phyloP scores from a whole-genome alignment of 2,329 filamentous ascomycete species.

The Botrytis porri region DNA sequence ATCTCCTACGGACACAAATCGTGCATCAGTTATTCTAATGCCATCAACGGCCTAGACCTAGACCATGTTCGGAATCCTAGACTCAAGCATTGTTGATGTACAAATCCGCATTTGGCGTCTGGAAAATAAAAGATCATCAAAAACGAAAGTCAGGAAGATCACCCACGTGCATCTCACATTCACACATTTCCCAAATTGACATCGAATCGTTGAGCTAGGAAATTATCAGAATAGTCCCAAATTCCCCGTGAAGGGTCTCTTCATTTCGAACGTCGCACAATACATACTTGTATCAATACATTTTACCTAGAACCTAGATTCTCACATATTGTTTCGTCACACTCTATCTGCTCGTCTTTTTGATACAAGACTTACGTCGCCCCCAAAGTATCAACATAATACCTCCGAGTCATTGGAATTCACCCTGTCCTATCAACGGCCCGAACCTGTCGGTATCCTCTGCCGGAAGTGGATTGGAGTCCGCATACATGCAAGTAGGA shows the following conservation, averaged over 20 bases:
- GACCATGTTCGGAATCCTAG: slow-evolving; percentile 4
- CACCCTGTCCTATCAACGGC: slow-evolving; percentile 31
- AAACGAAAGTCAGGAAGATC: slow-evolving; percentile 14
- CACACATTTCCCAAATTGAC: not conserved
- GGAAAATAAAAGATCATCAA: slow-evolving; percentile 16
- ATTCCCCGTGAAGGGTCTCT: not conserved
- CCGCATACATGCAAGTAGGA: slow-evolving; percentile 35
- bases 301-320: not conserved
- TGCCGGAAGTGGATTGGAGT: slow-evolving; percentile 24
- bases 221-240: not conserved
- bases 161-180: not conserved
- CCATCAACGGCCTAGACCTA: slow-evolving; percentile 16
- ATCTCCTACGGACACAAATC: slow-evolving; percentile 19
- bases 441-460: slow-evolving; percentile 33
- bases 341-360: not conserved
- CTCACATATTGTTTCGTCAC: not conserved
- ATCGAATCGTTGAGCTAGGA: not conserved
- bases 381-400: slow-evolving; percentile 15
- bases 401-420: slow-evolving; percentile 23
- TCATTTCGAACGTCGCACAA: not conserved
- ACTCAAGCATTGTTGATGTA: slow-evolving; percentile 15
- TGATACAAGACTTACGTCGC: slow-evolving; percentile 3
- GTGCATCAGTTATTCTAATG: slow-evolving; percentile 15
- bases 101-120: slow-evolving; percentile 15
- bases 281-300: not conserved